Evolutionary conservation across 75 land plant species (phyloP).

Genomic region (Selaginella moellendorffii): DNA sequence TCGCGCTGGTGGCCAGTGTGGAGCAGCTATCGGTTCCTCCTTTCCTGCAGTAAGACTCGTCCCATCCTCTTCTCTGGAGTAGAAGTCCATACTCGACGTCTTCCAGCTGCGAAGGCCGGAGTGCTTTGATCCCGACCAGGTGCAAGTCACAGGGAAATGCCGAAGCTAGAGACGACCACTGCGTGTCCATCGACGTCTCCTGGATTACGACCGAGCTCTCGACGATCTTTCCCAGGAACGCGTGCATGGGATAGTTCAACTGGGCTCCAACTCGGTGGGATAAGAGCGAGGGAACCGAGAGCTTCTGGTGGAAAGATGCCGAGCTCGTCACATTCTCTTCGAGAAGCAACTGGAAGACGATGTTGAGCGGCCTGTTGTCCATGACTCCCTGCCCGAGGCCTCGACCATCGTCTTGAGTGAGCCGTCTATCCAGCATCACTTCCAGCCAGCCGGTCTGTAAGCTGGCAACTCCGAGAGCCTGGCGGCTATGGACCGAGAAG

Average conservation of each 20-base stretch:
- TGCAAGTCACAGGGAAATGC: slow-evolving; percentile 91
- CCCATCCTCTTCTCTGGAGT: slow-evolving; percentile 75
- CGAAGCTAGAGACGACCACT: slow-evolving; percentile 38
- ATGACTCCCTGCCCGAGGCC: slow-evolving; percentile 95
- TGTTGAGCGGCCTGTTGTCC: slow-evolving; percentile 80
- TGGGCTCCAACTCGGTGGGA: slow-evolving; percentile 66
- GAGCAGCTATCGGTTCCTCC: slow-evolving; percentile 32
- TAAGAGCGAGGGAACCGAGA: slow-evolving; percentile 61
- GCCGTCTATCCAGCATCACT: slow-evolving; percentile 83
- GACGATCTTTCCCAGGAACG: slow-evolving; percentile 33
- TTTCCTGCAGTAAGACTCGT: slow-evolving; percentile 38
- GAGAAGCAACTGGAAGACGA: slow-evolving; percentile 58
- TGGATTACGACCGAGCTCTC: slow-evolving; percentile 3
- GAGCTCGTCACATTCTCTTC: slow-evolving; percentile 60
- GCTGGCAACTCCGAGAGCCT: slow-evolving; percentile 82
- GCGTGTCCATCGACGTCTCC: slow-evolving; percentile 8
- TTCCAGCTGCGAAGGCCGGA: slow-evolving; percentile 27
- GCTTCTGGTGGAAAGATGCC: slow-evolving; percentile 10
- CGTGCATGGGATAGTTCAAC: slow-evolving; percentile 78
- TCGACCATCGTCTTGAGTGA: slow-evolving; percentile 75
- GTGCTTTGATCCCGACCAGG: slow-evolving; percentile 63
- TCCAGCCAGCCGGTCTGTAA: slow-evolving; percentile 77
- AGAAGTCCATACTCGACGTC: slow-evolving; percentile 34
- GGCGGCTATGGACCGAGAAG: slow-evolving; percentile 80
- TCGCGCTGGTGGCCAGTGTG: slow-evolving; percentile 26